Evolutionary conservation across 495 filamentous ascomycete genomes (phyloP).

Genomic region (Tetracladium setigerum): DNA sequence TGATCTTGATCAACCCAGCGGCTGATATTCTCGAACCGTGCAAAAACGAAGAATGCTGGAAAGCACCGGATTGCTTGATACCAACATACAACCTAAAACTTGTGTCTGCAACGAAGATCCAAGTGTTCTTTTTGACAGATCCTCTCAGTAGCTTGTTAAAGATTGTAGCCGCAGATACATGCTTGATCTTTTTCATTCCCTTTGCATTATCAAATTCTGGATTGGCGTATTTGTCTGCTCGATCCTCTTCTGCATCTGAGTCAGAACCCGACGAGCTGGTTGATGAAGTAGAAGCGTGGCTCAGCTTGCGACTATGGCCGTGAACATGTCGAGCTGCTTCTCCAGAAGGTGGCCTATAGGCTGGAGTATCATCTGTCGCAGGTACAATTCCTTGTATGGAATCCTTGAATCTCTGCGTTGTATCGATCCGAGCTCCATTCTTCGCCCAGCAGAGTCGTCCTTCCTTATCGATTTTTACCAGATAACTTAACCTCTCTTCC

Average conservation of each 20-base stretch:
- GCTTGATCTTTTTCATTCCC: constrained; percentile 53
- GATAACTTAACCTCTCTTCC: constrained; percentile 65
- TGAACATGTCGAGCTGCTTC: constrained; percentile 6
- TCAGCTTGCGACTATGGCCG: neutral
- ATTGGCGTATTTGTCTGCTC: constrained; percentile 42
- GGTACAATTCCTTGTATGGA: constrained; percentile 71
- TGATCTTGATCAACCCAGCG: constrained; percentile 79
- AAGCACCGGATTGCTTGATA: constrained; percentile 81
- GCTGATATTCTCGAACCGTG: constrained; percentile 74
- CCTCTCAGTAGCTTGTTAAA: constrained; percentile 66
- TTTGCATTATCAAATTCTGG: constrained; percentile 46
- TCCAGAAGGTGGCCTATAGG: constrained; percentile 15
- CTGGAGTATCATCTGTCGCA: constrained; percentile 48
- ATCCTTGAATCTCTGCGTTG: constrained; percentile 67
- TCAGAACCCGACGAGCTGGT: constrained; percentile 10
- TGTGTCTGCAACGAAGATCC: constrained; percentile 89
- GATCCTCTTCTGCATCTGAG: constrained; percentile 22
- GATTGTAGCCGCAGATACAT: constrained; percentile 60
- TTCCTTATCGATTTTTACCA: constrained; percentile 59
- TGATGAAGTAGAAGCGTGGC: neutral
- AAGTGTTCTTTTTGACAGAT: constrained; percentile 67
- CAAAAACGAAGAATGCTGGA: constrained; percentile 86
- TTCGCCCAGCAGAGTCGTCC: constrained; percentile 74
- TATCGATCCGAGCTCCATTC: constrained; percentile 69
- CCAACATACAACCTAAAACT: constrained; percentile 78